Evolutionary conservation across 169 alveolate species (phyloP), one percentile per base, ranked within the genome.

Genomic region (Cryptosporidium tyzzeri): DNA sequence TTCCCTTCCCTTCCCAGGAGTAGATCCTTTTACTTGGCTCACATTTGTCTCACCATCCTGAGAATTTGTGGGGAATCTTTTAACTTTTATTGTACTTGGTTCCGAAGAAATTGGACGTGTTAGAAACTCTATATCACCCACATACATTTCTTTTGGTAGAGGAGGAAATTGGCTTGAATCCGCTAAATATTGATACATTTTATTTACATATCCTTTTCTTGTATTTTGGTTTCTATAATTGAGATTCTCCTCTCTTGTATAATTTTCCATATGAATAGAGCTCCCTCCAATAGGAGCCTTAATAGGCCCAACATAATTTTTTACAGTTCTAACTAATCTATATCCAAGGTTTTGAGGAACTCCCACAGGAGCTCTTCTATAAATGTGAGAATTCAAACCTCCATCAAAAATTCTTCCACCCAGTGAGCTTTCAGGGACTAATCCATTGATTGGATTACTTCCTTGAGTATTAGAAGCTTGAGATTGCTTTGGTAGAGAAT

Each of bases 131-230:
- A 80, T 62, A 9, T 80, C 80, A 39, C 62, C 55, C 2, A 59
- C 26, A 12, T 51, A 80, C 8, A 80, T 62, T 48, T 80, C 89
- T n/a, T 80, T 80, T 61, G 89, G 89, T n/a, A 80, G 75, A 35
- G 75, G 67, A 21, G 89, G 89, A 39, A 80, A 80, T n/a, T 80
- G 73, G n/a, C 74, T 80, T 10, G 89, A 53, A 45, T 80, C 89
- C n/a, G 89, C 71, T 21, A 80, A 65, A 23, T 48, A 58, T 10
- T 80, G 74, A 33, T 80, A 65, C 89, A 80, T 80, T 29, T 41
- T 80, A 45, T 39, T 80, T 26, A 80, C 89, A 41, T 80, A 62
- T 26, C 51, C 74, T 45, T 65, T 80, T 48, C 59, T 21, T 31
- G 29, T 10, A 50, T 39, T 55, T 0, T 62, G 33, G 37, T 80